Evolutionary conservation across 768 basidiomycete species (phyloP), one percentile per base, ranked within the genome.

Genomic region (Lactarius quietus): DNA sequence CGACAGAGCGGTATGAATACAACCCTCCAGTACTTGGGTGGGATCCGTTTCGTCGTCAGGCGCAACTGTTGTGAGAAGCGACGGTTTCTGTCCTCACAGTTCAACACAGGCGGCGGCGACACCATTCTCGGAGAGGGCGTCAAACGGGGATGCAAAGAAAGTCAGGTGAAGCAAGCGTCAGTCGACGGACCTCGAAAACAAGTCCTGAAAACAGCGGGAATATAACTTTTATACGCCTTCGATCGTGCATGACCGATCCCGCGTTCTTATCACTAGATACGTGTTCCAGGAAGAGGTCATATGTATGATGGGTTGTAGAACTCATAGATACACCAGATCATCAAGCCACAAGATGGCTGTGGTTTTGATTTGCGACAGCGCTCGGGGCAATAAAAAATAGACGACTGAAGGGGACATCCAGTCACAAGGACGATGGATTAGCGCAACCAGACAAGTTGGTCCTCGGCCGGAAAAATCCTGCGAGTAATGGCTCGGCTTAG

Each of bases 161-260:
- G 23, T 55, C 52, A 29, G 53, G 53, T 54, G 53, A 18, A 33
- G 33, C 33, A 33, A 8, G 33, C 33, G 35, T 31, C 18, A 23
- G 33, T 35, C 33, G 33, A 48, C 59, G 45, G 45, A 59, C 33
- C 51, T 59, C 35, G 12, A 35, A 59, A 59, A 48, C 23, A 59
- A 12, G 28, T 31, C 26, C n/a, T 38, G 26, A 41, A 15, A 20
- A 7, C 31, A 38, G 36, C 39, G 38, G 54, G 17, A 57, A 53
- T 35, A 43, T 35, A 23, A 31, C 5, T 15, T 48, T 31, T 59
- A 2, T 8, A 23, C n/a, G 1, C 28, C 35, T 54, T 20, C 39
- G 35, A 31, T 10, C 3, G 6, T 31, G 20, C 3, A 51, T 14
- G 10, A 56, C 29, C 14, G 12, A 6, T 23, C 12, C 33, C 33